Evolutionary conservation across 495 filamentous ascomycete species (phyloP).

Genomic region (Trichoderma virens): DNA sequence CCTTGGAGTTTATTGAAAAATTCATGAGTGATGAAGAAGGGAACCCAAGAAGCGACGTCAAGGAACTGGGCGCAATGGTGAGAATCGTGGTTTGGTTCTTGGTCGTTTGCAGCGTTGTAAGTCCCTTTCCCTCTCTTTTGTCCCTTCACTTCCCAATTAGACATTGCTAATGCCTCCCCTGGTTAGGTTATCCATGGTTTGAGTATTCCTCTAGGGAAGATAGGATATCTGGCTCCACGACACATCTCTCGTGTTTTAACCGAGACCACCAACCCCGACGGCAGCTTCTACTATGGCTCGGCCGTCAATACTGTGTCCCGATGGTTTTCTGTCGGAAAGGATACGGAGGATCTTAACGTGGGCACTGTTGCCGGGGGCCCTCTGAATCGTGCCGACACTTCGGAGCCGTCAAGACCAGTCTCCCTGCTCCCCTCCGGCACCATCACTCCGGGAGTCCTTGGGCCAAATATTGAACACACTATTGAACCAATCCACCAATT

Average conservation of each 20-base stretch:
- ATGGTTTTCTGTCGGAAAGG: not conserved
- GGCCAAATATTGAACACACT: no score
- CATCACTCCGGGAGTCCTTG: no score
- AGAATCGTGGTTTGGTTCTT: constrained; percentile 80
- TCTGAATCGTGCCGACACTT: no score
- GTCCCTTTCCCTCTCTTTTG: constrained; percentile 23
- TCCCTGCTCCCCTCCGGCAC: no score
- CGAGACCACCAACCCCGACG: not conserved
- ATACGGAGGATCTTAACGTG: no score
- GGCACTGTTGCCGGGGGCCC: no score
- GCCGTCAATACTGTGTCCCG: not conserved
- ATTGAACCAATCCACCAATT: no score
- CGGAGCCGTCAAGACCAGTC: not conserved
- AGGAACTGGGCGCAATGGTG: constrained; percentile 53
- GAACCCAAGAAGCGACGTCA: constrained; percentile 56
- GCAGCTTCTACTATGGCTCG: not conserved
- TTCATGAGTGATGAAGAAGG: constrained; percentile 46
- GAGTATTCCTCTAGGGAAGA: constrained; percentile 75
- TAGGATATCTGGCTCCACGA: constrained; percentile 70
- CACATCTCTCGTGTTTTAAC: constrained; percentile 53
- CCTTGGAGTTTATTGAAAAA: constrained; percentile 55
- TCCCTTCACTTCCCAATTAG: constrained; percentile 10
- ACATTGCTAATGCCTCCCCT: constrained; percentile 14
- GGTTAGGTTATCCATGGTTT: constrained; percentile 74
- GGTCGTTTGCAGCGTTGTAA: constrained; percentile 76